A percentile compares a stretch with the other conserved stretches of the same genome.
These are phyloP conservation scores for Aspergillus sp. DNA, from an alignment of 2,329 filamentous ascomycete genomes.

Conservation along the genomic window DNA sequence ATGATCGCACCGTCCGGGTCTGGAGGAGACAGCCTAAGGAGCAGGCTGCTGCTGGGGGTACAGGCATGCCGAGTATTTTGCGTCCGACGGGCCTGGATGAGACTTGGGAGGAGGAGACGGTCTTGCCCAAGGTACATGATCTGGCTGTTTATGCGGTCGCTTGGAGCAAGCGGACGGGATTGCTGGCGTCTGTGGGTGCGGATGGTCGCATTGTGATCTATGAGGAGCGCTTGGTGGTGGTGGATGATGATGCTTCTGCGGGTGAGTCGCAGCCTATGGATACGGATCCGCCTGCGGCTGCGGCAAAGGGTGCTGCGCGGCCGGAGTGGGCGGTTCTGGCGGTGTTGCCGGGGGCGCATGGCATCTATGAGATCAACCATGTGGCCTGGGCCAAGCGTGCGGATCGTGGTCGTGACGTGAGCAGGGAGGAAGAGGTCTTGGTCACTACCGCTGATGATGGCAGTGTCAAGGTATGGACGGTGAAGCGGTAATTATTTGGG, in stretches of 20 bases:
- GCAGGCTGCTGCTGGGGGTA: conserved; percentile 17
- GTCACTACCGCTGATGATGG: conserved; percentile 93
- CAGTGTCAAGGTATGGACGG: conserved; percentile 77
- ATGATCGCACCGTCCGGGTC: conserved; percentile 75
- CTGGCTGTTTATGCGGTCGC: conserved; percentile 79
- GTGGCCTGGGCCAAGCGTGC: conserved; percentile 80
- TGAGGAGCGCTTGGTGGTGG: conserved; percentile 56
- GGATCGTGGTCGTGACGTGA: conserved; percentile 60
- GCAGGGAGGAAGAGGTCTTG: conserved; percentile 73
- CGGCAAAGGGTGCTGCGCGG: conserved; percentile 29
- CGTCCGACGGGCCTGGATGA: conserved; percentile 71
- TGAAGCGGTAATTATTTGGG: conserved; percentile 35
- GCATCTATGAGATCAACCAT: conserved; percentile 93
- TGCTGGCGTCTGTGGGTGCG: conserved; percentile 84
- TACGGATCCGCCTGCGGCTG: conserved; percentile 19
- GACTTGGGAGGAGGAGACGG: conserved; percentile 75
- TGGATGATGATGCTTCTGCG: conserved; percentile 4
- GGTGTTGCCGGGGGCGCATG: conserved; percentile 73
- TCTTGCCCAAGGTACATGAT: conserved; percentile 74
- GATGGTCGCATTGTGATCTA: conserved; percentile 83
- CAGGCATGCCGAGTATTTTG: conserved; percentile 84
- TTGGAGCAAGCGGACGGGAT: conserved; percentile 77
- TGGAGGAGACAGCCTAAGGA: conserved; percentile 67
- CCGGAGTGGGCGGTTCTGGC: conserved; percentile 72
- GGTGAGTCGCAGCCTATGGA: conserved; percentile 26